Base-by-base conservation (phyloP, 495 filamentous ascomycete species). In the Podospora appendiculata region DNA sequence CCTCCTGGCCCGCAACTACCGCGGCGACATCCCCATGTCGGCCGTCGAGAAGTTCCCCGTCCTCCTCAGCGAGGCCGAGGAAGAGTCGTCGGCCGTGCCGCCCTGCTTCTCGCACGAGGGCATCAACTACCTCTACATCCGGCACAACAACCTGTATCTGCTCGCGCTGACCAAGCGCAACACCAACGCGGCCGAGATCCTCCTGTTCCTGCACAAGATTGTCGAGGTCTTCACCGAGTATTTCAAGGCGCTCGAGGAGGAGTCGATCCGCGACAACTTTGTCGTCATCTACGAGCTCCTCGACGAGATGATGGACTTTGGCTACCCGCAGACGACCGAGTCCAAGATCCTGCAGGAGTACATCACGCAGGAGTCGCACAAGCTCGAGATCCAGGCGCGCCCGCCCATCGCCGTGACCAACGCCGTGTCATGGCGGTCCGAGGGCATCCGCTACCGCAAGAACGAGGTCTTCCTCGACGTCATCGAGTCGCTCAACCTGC, bases 281-380 rank as follows among this genome's bases (percentile, higher is more conserved):
- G 94, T 99, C 69, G 81, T 99, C 62, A 99, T 99, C 62, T 99
- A 99, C 76, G 94, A 99, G 72, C 72, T 99, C 49, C 81, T 99
- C 57, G 94, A 99, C 67, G 94, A 99, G 74, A 99, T 99, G 94
- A 99, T 99, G 94, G 94, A 99, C 69, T 99, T 97, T 74, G 94
- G 94, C 46, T 96, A 99, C 69, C 94, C 94, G 14, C 94, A 99
- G 70, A 99, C 94, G 17, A 99, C 94, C 48, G 94, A 99, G 71
- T 90, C 81, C 72, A 99, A 99, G 79, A 99, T 99, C 66, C 75
- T 99, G 54, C 94, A 97, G 74, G 94, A 99, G 77, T 96, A 96
- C 74, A 99, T 99, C 70, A 99, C 94, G 33, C 94, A 99, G 75
- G 94, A 99, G 74, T 95, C 89, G 50, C 94, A 97, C 75, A 99